A percentile compares a stretch with the other conserved stretches of the same genome.
Evolutionary conservation across 106 monocot genomes (phyloP).

Genomic region (Acorus gramineus): DNA sequence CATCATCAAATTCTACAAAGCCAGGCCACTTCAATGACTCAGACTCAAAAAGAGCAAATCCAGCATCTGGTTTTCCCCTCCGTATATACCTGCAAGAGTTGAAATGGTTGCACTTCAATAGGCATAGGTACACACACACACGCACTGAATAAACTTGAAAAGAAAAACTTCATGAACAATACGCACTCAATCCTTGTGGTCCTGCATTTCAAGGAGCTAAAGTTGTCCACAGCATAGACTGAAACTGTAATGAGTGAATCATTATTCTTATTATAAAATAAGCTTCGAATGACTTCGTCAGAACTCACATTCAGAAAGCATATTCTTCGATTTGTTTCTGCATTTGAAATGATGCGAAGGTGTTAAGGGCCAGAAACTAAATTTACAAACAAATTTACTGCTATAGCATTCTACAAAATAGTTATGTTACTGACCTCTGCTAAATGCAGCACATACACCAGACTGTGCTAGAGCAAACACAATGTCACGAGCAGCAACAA

Average conservation of each 20-base stretch:
- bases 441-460: slow-evolving; percentile 80
- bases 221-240: slow-evolving; percentile 74
- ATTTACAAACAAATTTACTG: background rate
- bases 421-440: slow-evolving; percentile 47
- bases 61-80: slow-evolving; percentile 59
- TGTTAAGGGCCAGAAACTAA: background rate
- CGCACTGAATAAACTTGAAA: too few species aligned
- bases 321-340: slow-evolving; percentile 71
- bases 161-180: background rate
- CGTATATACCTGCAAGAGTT: slow-evolving; percentile 49
- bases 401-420: background rate
- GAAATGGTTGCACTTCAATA: background rate
- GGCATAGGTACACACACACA: too few species aligned
- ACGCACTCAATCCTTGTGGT: slow-evolving; percentile 68
- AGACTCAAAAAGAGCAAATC: slow-evolving; percentile 82
- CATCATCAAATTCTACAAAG: slow-evolving; percentile 95
- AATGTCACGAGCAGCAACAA: slow-evolving; percentile 59
- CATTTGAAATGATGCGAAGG: background rate
- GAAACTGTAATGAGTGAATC: slow-evolving; percentile 86
- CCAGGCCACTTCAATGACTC: slow-evolving; percentile 85
- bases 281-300: slow-evolving; percentile 79
- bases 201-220: slow-evolving; percentile 82
- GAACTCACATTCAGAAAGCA: slow-evolving; percentile 81
- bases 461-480: slow-evolving; percentile 71
- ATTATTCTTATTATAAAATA: slow-evolving; percentile 86